Conservation (phyloP, 108 stramenopile species). For the Skeletonema costatum region DNA sequence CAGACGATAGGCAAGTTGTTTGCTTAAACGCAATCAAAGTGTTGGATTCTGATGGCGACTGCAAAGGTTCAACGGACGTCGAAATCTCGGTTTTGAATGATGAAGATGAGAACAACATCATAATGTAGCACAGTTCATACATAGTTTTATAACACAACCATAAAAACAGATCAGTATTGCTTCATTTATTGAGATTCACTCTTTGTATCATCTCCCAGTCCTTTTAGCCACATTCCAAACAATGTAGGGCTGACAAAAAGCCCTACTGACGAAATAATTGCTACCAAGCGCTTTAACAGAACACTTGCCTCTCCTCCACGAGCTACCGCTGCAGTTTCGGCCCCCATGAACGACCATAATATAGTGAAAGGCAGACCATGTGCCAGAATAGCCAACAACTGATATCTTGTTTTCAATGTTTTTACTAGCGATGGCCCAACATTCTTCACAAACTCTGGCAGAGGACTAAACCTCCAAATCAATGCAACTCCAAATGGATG, state of each 20-base stretch:
- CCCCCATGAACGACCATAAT: slow-evolving; percentile 76
- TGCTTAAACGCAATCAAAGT: slow-evolving; percentile 69
- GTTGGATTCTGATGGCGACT: slow-evolving; percentile 65
- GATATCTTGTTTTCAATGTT: slow-evolving; percentile 38
- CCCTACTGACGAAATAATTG: slow-evolving; percentile 25
- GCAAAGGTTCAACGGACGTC: slow-evolving; percentile 72
- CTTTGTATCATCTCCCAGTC: slow-evolving; percentile 9
- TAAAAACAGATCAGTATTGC: not conserved
- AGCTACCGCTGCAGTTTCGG: slow-evolving; percentile 62
- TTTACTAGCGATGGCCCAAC: slow-evolving; percentile 56
- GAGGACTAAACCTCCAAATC: slow-evolving; percentile 61
- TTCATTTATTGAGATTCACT: not conserved
- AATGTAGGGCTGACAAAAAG: slow-evolving; percentile 36
- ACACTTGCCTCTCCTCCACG: slow-evolving; percentile 40
- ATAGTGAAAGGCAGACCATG: slow-evolving; percentile 77
- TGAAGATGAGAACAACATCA: slow-evolving; percentile 28
- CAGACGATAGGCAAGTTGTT: slow-evolving; percentile 79
- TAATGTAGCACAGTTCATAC: not conserved
- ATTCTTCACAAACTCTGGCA: slow-evolving; percentile 89
- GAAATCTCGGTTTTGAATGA: slow-evolving; percentile 38
- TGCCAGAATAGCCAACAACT: slow-evolving; percentile 40
- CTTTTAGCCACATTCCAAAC: slow-evolving; percentile 44
- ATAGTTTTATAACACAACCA: not conserved
- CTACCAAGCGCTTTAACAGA: slow-evolving; percentile 33
- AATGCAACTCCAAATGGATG: slow-evolving; percentile 57